Evolutionary conservation across 2,329 filamentous ascomycete genomes (phyloP).

Genomic region (Alternaria alternata): DNA sequence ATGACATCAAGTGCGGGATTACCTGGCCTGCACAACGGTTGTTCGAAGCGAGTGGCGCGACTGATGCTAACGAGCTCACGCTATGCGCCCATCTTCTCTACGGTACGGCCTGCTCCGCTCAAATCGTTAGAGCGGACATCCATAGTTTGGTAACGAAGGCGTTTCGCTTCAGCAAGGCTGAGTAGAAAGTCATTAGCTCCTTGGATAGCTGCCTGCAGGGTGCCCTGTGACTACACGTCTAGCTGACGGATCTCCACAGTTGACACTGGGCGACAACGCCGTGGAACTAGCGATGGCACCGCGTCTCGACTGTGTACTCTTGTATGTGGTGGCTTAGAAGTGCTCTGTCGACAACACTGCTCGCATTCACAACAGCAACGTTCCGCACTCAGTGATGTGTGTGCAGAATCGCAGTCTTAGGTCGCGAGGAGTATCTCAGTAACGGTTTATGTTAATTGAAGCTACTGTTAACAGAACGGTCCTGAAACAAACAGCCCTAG

Average conservation of each 20-base stretch:
- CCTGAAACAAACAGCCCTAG: background rate
- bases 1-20: conserved; percentile 35
- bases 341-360: conserved; percentile 32
- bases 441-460: background rate
- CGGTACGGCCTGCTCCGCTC: conserved; percentile 36
- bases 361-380: conserved; percentile 30
- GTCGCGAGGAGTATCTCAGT: background rate
- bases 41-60: conserved; percentile 36
- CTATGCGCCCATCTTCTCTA: conserved; percentile 25
- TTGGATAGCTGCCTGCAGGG: conserved; percentile 13
- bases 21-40: conserved; percentile 26
- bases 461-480: background rate
- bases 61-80: conserved; percentile 20
- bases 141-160: conserved; percentile 24
- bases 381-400: conserved; percentile 13
- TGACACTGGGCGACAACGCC: conserved; percentile 28
- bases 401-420: background rate
- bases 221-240: conserved; percentile 17
- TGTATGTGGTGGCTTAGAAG: conserved; percentile 32
- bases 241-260: conserved; percentile 29
- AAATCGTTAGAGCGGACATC: conserved; percentile 19
- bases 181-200: conserved; percentile 6
- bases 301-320: conserved; percentile 35
- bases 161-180: conserved; percentile 17
- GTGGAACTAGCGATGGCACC: conserved; percentile 42